A percentile compares a stretch with the other conserved stretches of the same genome.
Conservation (phyloP, 1,139 yeast species). For the Yamadazyma buinensis region DNA sequence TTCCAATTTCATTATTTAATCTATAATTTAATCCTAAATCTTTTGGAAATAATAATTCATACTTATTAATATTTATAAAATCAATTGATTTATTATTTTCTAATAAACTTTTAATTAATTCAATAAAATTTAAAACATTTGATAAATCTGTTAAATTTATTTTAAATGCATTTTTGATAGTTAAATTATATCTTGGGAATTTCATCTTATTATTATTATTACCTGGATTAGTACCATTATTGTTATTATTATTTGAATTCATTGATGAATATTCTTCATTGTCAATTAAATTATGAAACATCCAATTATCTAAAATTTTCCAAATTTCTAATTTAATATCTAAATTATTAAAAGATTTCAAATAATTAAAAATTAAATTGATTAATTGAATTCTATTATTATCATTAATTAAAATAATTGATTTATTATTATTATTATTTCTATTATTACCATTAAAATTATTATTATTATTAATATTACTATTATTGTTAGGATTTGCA, state of each 20-base stretch:
- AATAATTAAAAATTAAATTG: constrained; percentile 32
- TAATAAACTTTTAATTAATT: constrained; percentile 40
- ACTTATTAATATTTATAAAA: not conserved
- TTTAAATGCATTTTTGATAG: constrained; percentile 31
- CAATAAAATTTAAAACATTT: constrained; percentile 61
- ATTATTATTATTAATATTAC: constrained; percentile 7
- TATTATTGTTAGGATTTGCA: not conserved
- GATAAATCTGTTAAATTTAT: constrained; percentile 38
- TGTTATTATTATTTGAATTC: too few relatives aligned
- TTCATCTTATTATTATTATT: constrained; percentile 5
- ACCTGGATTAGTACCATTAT: not conserved
- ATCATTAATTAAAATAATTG: constrained; percentile 27
- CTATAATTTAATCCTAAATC: constrained; percentile 63
- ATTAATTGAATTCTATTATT: constrained; percentile 34
- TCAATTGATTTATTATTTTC: constrained; percentile 6
- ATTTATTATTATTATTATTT: constrained; percentile 15
- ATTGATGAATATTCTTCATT: constrained; percentile 3
- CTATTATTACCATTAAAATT: constrained; percentile 1
- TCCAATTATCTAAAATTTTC: constrained; percentile 72
- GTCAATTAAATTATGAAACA: constrained; percentile 42
- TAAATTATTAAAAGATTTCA: constrained; percentile 47
- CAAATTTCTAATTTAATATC: constrained; percentile 53
- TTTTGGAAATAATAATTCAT: constrained; percentile 53
- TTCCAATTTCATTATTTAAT: constrained; percentile 47
- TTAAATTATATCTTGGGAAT: constrained; percentile 5